These are phyloP conservation scores for Kandelia obovata DNA, from an alignment of 345 rosid species.

Conservation along the genomic window DNA sequence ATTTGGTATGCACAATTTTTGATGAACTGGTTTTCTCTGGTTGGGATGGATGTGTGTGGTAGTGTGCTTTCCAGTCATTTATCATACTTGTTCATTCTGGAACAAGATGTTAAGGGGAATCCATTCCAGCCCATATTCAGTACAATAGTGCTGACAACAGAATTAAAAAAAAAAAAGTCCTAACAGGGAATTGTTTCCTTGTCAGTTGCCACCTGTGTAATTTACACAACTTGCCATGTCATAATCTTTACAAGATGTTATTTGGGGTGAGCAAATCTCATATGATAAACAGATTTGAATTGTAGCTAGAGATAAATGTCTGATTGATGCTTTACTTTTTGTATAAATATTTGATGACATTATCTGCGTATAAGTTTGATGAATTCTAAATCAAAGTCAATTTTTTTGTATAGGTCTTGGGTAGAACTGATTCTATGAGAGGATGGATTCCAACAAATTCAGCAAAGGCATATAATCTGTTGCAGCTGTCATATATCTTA, in stretches of 20 bases:
- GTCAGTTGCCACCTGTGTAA: background rate
- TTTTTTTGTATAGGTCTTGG: background rate
- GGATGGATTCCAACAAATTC: slow-evolving; percentile 12
- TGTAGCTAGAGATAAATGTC: too few relatives aligned
- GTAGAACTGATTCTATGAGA: slow-evolving; percentile 2
- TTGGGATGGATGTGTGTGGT: background rate
- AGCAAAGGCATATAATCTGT: background rate
- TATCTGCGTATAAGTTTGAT: background rate
- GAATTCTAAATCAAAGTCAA: slow-evolving; percentile 1
- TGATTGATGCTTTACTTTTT: too few relatives aligned
- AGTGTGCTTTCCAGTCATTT: background rate
- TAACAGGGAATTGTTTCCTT: background rate
- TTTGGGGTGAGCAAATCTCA: too few relatives aligned
- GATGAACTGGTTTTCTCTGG: background rate
- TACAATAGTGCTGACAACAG: too few relatives aligned
- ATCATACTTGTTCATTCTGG: too few relatives aligned
- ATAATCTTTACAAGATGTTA: background rate
- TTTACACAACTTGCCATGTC: background rate
- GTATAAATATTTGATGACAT: too few relatives aligned
- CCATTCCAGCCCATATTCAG: background rate
- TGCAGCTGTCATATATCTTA: background rate
- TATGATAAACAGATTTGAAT: too few relatives aligned
- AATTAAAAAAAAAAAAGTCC: background rate
- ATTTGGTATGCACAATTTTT: slow-evolving; percentile 15
- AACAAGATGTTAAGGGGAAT: too few relatives aligned